Percentiles rank a stretch among this genome's conserved stretches.
These are phyloP conservation scores for Pseudogymnoascus sp. DNA, from an alignment of 2,329 filamentous ascomycete species.

Conservation along the genomic window DNA sequence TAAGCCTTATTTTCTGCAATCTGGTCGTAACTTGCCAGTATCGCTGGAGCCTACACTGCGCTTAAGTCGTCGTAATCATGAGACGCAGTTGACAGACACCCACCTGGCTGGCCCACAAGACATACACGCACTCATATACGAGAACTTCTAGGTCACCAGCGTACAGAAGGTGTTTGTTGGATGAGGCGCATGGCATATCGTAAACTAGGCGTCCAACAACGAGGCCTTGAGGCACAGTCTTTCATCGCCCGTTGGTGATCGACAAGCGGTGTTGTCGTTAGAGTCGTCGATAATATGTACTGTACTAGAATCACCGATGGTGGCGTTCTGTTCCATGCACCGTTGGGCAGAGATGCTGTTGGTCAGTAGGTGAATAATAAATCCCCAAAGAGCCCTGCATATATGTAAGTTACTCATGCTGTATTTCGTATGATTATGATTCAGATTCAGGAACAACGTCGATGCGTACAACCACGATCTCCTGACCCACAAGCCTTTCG, in stretches of 20 bases:
- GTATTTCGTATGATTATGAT: not conserved
- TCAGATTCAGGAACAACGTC: conserved; percentile 8
- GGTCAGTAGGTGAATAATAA: not conserved
- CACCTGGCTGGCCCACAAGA: not conserved
- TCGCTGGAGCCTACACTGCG: not conserved
- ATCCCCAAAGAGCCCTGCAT: conserved; percentile 2
- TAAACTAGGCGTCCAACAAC: not conserved
- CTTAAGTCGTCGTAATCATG: conserved; percentile 9
- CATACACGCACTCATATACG: not conserved
- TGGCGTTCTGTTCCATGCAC: not conserved
- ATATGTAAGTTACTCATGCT: not conserved
- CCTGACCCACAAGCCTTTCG: not conserved
- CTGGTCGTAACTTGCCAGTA: not conserved
- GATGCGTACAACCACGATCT: not conserved
- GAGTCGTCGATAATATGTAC: not conserved
- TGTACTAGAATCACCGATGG: not conserved
- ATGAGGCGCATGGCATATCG: not conserved
- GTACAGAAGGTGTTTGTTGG: not conserved
- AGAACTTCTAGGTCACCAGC: not conserved
- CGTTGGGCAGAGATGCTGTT: not conserved
- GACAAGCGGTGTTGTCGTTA: not conserved
- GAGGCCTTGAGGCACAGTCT: not conserved
- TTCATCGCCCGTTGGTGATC: not conserved
- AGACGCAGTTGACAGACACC: not conserved
- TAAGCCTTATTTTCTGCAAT: not conserved